These are phyloP conservation scores for Ambrosiella xylebori DNA, from an alignment of 2,329 filamentous ascomycete species.

Conservation along the genomic window DNA sequence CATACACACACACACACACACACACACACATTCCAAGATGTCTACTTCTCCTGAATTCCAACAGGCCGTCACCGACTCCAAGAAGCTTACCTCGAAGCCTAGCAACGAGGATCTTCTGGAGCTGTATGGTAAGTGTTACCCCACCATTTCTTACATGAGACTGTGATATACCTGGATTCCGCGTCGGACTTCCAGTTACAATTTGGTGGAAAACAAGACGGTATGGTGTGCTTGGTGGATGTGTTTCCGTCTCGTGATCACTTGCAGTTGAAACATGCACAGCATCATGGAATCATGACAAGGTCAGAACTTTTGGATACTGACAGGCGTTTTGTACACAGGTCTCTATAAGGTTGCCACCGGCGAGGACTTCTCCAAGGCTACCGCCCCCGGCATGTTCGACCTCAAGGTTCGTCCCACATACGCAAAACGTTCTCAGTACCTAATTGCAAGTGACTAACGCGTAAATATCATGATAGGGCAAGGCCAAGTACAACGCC, in stretches of 20 bases:
- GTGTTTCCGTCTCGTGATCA: no score
- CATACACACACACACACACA: conserved; percentile 6
- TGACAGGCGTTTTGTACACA: conserved; percentile 16
- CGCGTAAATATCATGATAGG: conserved; percentile 26
- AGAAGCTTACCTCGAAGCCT: conserved; percentile 50
- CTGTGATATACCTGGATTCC: no score
- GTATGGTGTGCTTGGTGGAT: no score
- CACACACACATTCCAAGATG: conserved; percentile 21
- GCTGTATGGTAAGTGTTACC: conserved; percentile 33
- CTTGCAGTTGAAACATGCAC: no score
- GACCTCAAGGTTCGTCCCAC: conserved; percentile 42
- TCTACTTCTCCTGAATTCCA: conserved; percentile 31
- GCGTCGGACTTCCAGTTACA: neutral
- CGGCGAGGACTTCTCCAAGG: conserved; percentile 38
- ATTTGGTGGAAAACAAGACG: neutral
- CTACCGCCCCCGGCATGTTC: conserved; percentile 48
- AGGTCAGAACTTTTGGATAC: neutral
- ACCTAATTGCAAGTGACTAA: conserved; percentile 34
- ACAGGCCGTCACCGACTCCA: conserved; percentile 43
- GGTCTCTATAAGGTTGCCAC: conserved; percentile 41
- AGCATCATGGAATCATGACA: no score
- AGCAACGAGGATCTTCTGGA: conserved; percentile 46
- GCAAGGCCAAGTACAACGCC: conserved; percentile 62
- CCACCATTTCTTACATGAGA: no score
- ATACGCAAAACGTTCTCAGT: conserved; percentile 47